Percentiles rank a stretch among this genome's conserved stretches.
Conservation (phyloP, 768 basidiomycete genomes). For the Hebeloma cylindrosporum region DNA sequence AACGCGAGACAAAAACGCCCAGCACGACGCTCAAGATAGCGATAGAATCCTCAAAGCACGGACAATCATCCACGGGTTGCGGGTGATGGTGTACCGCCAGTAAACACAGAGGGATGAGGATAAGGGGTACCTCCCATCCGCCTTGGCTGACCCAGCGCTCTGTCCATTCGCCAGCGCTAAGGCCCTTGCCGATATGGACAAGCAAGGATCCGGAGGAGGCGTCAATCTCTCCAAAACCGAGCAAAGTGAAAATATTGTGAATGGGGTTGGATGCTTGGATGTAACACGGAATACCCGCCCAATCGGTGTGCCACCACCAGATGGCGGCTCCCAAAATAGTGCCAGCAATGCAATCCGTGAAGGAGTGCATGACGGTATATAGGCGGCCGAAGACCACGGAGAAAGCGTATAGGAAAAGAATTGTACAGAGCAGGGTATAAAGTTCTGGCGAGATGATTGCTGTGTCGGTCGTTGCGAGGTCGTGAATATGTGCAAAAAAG, state of each 20-base stretch:
- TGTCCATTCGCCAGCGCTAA: conserved; percentile 34
- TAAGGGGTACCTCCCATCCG: conserved; percentile 60
- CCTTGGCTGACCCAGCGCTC: conserved; percentile 36
- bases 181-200: conserved; percentile 38
- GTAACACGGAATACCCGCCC: conserved; percentile 37
- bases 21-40: conserved; percentile 85
- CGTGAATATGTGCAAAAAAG: conserved; percentile 59
- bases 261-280: conserved; percentile 32
- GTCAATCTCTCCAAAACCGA: conserved; percentile 29
- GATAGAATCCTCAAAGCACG: conserved; percentile 97
- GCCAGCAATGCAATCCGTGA: conserved; percentile 71
- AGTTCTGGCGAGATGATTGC: conserved; percentile 44
- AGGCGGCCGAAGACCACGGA: conserved; percentile 79
- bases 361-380: conserved; percentile 88
- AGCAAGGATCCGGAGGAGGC: conserved; percentile 20
- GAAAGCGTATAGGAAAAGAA: conserved; percentile 59
- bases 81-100: conserved; percentile 87
- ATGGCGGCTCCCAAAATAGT: conserved; percentile 62
- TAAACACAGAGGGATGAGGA: conserved; percentile 61
- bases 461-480: conserved; percentile 37
- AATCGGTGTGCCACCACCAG: conserved; percentile 61
- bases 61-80: conserved; percentile 94
- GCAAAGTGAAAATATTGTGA: conserved; percentile 21
- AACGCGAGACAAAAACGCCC: conserved; percentile 69
- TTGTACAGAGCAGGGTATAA: conserved; percentile 41